phyloP scores from a whole-genome alignment of 306 rosid genomes.

The Sechiopsis laciniata region DNA sequence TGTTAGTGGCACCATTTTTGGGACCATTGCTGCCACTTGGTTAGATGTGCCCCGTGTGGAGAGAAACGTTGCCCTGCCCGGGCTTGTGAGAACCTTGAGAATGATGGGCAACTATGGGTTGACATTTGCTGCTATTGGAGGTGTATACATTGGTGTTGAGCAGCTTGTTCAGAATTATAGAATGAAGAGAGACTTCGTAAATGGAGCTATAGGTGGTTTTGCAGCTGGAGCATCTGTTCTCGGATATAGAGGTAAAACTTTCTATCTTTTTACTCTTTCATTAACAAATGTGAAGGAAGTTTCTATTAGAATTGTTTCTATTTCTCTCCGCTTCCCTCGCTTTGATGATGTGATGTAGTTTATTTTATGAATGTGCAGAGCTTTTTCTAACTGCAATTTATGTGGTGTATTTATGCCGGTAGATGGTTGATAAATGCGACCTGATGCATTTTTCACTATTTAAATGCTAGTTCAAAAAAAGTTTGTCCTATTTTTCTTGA shows the following conservation, averaged over 20 bases:
- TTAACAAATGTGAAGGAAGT: neutral
- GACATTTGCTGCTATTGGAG: constrained; percentile 96
- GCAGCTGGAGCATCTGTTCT: constrained; percentile 86
- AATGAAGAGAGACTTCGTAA: constrained; percentile 76
- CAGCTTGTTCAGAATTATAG: constrained; percentile 78
- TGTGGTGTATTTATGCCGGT: constrained; percentile 7
- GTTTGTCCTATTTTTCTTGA: too few relatives aligned
- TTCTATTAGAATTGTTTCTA: neutral
- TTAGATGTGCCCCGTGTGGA: constrained; percentile 94
- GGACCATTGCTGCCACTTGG: constrained; percentile 89
- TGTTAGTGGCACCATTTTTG: constrained; percentile 73
- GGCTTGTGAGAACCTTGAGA: constrained; percentile 78
- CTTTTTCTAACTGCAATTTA: neutral
- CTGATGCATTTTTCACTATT: neutral
- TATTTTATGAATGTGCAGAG: neutral
- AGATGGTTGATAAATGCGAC: neutral
- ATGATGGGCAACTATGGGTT: constrained; percentile 85
- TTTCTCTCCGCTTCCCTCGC: neutral
- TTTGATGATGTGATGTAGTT: neutral
- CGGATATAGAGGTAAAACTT: constrained; percentile 68
- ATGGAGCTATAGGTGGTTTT: constrained; percentile 96
- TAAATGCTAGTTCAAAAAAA: too few relatives aligned
- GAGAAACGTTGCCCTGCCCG: constrained; percentile 90
- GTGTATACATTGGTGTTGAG: constrained; percentile 86
- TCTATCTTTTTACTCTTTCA: constrained; percentile 4